phyloP scores from a whole-genome alignment of 805 yeast species.

The Middelhovenomyces tepae region DNA sequence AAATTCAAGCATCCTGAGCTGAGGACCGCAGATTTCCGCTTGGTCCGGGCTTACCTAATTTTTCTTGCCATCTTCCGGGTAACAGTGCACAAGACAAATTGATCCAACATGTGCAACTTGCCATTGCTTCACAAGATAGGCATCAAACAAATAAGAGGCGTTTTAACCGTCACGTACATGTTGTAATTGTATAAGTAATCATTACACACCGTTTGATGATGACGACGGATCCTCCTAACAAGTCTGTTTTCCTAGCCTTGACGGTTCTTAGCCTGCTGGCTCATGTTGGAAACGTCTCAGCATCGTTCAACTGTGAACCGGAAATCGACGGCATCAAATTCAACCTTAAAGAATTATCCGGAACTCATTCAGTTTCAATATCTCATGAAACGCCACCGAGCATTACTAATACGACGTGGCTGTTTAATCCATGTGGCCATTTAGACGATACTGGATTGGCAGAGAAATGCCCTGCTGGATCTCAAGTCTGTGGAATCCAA shows the following conservation, averaged over 20 bases:
- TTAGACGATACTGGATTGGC: neutral
- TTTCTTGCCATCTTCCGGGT: too few species aligned
- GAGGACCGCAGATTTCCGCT: too few species aligned
- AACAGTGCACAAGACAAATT: too few species aligned
- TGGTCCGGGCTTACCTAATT: too few species aligned
- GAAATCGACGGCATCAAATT: slow-evolving; percentile 20
- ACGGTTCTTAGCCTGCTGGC: neutral
- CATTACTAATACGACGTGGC: slow-evolving; percentile 53
- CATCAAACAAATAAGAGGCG: too few species aligned
- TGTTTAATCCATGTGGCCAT: slow-evolving; percentile 57
- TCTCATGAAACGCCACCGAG: slow-evolving; percentile 73
- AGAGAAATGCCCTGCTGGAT: slow-evolving; percentile 53
- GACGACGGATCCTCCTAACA: too few species aligned
- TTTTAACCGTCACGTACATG: neutral
- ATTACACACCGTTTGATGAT: neutral
- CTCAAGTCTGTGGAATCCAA: slow-evolving; percentile 74
- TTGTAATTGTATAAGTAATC: slow-evolving; percentile 1
- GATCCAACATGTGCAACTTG: too few species aligned
- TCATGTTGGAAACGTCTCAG: slow-evolving; percentile 8
- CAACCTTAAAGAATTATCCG: slow-evolving; percentile 41
- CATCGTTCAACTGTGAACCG: slow-evolving; percentile 22
- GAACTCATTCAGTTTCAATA: slow-evolving; percentile 36
- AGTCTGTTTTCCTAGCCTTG: too few species aligned
- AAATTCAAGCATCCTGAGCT: too few species aligned
- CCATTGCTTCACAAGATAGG: too few species aligned